These are phyloP conservation scores for Mucor circinelloides DNA, from an alignment of 371 early-diverging fungal genomes.

Conservation along the genomic window DNA sequence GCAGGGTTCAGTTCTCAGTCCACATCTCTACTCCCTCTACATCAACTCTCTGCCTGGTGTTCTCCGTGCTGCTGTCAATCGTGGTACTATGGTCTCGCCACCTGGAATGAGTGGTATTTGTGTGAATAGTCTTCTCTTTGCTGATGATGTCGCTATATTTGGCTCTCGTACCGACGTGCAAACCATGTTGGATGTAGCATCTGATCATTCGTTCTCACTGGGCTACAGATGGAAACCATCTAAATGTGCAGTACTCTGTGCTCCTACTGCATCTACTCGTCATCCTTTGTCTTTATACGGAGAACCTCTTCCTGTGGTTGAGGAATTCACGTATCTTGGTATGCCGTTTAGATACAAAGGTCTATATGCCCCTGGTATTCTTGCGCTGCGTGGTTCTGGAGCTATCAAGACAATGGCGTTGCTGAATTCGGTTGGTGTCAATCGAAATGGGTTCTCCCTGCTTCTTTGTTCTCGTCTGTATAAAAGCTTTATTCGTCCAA, in stretches of 20 bases:
- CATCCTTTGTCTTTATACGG: conserved; percentile 4
- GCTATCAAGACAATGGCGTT: not conserved
- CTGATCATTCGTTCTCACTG: conserved; percentile 16
- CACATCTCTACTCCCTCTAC: conserved; percentile 7
- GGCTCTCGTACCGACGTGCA: not conserved
- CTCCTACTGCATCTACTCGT: not conserved
- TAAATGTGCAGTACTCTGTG: conserved; percentile 27
- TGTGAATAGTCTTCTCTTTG: no score
- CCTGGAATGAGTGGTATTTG: no score
- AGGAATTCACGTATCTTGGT: conserved; percentile 17
- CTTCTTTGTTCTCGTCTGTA: not conserved
- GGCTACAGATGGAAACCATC: conserved; percentile 33
- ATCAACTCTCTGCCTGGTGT: conserved; percentile 11
- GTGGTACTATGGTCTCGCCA: not conserved
- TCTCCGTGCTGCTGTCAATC: conserved; percentile 5
- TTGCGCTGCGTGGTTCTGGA: not conserved
- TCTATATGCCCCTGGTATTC: not conserved
- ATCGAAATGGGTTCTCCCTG: not conserved
- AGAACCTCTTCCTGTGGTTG: conserved; percentile 4
- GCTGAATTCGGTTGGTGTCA: not conserved
- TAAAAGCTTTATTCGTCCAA: conserved; percentile 18
- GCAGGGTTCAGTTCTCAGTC: conserved; percentile 8
- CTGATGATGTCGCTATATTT: no score
- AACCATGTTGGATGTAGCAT: conserved; percentile 13
- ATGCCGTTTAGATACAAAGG: not conserved